Evolutionary conservation across 2,329 filamentous ascomycete genomes (phyloP), one percentile per base, ranked within the genome.

Genomic region (Ilyonectria destructans): DNA sequence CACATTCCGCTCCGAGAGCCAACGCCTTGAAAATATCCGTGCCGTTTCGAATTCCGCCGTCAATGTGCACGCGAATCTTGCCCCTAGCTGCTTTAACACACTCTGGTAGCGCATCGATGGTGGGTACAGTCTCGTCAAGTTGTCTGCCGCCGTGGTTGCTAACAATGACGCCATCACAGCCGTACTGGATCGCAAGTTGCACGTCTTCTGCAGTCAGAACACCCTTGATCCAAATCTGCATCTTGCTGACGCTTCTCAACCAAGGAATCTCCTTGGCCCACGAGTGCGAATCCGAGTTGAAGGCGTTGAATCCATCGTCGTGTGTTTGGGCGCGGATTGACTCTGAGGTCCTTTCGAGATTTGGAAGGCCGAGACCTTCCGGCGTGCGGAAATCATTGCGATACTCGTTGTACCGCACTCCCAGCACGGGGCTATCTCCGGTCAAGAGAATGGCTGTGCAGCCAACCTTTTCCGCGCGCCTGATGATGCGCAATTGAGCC

Each of bases 191-290:
- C 0, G 83, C 83, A 3, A 81, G 59, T 10, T 78, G 70, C 0
- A 81, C 82, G 45, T 85, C 84, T 29, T 84, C 82, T 1, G 82
- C 80, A 10, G 80, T 81, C 35, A 84, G 71, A 19, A 85, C 75
- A 0, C 84, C 84, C 68, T 85, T 85, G 48, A 83, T 79, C 85
- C 83, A 86, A 59, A 86, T 86, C 66, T 86, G 79, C 80, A 89
- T 82, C 52, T 80, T 82, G 0, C 85, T 87, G 17, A 83, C 77
- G 19, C 79, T 78, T 19, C 84, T 78, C 35, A 89, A 74, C 86
- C 86, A 89, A 0, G 83, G 82, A 35, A 89, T 86, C 17, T 86
- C 84, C 2, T 79, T 76, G 12, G 83, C 85, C 87, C 87, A 90
- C 46, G 75, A 78, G 69, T 80, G 78, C 5, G 70, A 62, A 56